Base-by-base conservation (phyloP, 2,329 filamentous ascomycete species). In the Huntiella decipiens region DNA sequence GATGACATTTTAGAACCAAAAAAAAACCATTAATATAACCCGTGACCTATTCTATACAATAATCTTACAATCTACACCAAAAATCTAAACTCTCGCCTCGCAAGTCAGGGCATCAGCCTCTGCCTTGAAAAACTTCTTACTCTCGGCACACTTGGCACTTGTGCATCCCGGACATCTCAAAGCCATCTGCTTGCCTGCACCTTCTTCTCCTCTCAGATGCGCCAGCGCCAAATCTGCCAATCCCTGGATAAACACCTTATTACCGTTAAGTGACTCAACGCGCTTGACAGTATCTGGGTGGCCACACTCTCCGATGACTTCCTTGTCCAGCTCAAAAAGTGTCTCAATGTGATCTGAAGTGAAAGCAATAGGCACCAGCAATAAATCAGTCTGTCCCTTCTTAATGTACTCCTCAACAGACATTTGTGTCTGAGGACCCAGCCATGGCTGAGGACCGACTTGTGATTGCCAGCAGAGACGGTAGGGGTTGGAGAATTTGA, bases 291-390 rank as follows among this genome's bases (percentile, higher is more conserved):
- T 80, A 31, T 87, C 85, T 0, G 74, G 64, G 56, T 82, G 74
- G 11, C 81, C 77, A 1, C 74, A 84, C 61, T 93, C 87, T 48
- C 84, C 82, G 56, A 98, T 96, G 35, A 98, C 85, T 63, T 98
- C 91, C 55, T 84, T 71, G 60, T 98, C 91, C 44, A 98, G 67
- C 61, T 98, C 91, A 59, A 80, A 96, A 1, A 98, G 68, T 0
- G 91, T 98, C 65, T 98, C 91, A 54, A 98, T 98, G 59, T 98
- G 91, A 56, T 98, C 91, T n/a, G 84, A 93, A 0, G 91, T 98
- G 60, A 98, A 98, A 4, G 91, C 91, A 53, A 98, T 92, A 0
- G 91, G 91, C 47, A 98, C 85, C 5, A 98, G 69, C 1, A 95
- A 70, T 46, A 98, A 69, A 57, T 98, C 86, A 46, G 79, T 93